phyloP scores from a whole-genome alignment of 2,329 filamentous ascomycete genomes.

The Metarhizium robertsii region DNA sequence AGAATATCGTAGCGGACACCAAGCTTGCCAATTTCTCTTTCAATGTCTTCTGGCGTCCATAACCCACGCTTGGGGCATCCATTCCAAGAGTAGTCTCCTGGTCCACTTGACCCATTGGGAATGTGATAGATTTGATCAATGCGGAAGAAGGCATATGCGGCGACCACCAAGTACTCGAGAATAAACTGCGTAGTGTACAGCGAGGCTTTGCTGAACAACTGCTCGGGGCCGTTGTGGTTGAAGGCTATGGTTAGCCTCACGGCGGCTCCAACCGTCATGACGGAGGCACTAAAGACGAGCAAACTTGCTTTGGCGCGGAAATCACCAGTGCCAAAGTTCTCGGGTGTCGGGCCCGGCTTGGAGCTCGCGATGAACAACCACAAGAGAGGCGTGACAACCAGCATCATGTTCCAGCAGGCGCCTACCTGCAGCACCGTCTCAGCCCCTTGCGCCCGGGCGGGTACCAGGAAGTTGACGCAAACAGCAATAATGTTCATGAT shows the following conservation, averaged over 20 bases:
- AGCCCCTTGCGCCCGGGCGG: not conserved
- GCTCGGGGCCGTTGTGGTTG: conserved; percentile 10
- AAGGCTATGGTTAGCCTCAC: conserved; percentile 16
- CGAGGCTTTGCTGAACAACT: conserved; percentile 20
- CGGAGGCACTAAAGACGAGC: conserved; percentile 12
- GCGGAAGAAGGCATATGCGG: conserved; percentile 16
- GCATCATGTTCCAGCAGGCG: conserved; percentile 13
- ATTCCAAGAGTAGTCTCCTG: not conserved
- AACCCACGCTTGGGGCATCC: not conserved
- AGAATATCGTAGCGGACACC: conserved; percentile 2
- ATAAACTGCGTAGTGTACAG: conserved; percentile 27
- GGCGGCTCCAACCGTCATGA: conserved; percentile 12
- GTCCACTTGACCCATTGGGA: conserved; percentile 14
- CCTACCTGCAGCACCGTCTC: conserved; percentile 12
- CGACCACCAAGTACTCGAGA: conserved; percentile 20
- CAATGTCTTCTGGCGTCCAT: not conserved
- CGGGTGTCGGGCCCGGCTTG: conserved; percentile 17
- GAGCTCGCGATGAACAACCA: conserved; percentile 14
- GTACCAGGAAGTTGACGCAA: conserved; percentile 15
- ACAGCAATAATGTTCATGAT: conserved; percentile 22
- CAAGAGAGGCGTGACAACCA: conserved; percentile 13
- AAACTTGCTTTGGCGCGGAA: conserved; percentile 20
- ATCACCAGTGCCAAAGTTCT: conserved; percentile 23
- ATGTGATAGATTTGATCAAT: conserved; percentile 21
- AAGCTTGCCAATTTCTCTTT: conserved; percentile 1